These are phyloP conservation scores for Giardia duodenalis DNA, from an alignment of 208 protist genomes.

Conservation along the genomic window DNA sequence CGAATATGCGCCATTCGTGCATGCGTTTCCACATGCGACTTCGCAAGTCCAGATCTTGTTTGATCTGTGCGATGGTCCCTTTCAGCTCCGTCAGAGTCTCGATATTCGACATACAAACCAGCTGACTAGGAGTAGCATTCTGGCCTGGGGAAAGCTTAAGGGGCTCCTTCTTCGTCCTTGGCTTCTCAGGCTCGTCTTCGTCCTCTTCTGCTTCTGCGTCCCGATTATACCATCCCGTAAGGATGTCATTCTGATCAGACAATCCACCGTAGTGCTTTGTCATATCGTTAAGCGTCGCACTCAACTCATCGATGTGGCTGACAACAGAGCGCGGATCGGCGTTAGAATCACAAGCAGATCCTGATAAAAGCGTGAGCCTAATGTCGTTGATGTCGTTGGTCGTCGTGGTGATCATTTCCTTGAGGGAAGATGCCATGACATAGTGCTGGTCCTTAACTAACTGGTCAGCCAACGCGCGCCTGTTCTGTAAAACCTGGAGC, in stretches of 20 bases:
- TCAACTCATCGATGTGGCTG: background rate
- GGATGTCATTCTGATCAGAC: background rate
- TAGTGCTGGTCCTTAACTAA: background rate
- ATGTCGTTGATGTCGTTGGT: background rate
- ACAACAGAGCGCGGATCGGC: background rate
- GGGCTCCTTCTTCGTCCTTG: background rate
- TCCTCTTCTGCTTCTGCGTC: background rate
- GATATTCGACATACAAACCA: background rate
- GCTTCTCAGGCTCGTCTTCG: background rate
- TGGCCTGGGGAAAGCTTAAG: background rate
- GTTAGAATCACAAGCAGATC: background rate
- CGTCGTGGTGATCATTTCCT: background rate
- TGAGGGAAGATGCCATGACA: background rate
- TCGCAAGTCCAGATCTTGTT: background rate
- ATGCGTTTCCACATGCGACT: background rate
- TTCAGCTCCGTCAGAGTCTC: background rate
- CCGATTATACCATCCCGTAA: background rate
- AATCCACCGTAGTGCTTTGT: background rate
- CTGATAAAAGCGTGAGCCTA: background rate
- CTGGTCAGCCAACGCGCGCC: background rate
- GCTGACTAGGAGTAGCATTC: background rate
- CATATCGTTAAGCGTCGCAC: background rate
- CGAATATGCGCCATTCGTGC: conserved; percentile 3
- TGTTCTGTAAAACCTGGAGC: background rate
- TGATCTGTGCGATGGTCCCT: background rate